Base-by-base conservation (phyloP, 2,329 filamentous ascomycete genomes). In the Colletotrichum destructivum region DNA sequence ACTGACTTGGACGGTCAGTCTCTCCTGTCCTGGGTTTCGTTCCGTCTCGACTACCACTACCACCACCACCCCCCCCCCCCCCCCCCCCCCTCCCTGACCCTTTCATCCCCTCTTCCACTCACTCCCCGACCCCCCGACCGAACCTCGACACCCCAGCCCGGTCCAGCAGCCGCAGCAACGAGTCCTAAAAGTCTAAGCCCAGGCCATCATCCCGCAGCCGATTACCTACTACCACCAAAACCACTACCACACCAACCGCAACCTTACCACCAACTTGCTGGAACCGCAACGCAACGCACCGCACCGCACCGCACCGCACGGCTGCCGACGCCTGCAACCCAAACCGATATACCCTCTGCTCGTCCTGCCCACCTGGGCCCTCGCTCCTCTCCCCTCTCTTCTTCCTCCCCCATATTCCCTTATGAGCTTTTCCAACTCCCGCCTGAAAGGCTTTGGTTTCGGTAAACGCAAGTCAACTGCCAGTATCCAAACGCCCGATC, bases 381-480 rank as follows among this genome's bases (percentile, higher is more conserved):
- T 63, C 56, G 65, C 60, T 68, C 56, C 63, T 66, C 71, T 73
- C 68, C 60, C 69, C 62, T 71, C 72, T 69, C 59, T 67, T 51
- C 59, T 46, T 65, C 62, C 60, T 52, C 65, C 57, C 55, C 64
- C 21, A 55, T 56, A 62, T 60, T 84, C 86, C 84, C 69, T 63
- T 87, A 93, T 93, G 91, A 93, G 89, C 88, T 93, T 91, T 88
- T 89, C 93, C 90, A 94, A 93, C 87, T 89, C 90, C 82, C 91
- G 92, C 84, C 90, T 94, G 83, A 93, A 93, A 88, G 89, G 89
- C 88, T 88, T 94, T 86, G 92, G 93, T 85, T 93, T 94, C 87
- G 92, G 92, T 85, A 94, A 93, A 89, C 91, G 93, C 84, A 93
- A 91, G 87, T 92, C 91, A 79, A 87, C 87, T 78, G 87, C 88